Conservation (phyloP, 139 green algal species). For the Auxenochlorella pyrenoidosa region DNA sequence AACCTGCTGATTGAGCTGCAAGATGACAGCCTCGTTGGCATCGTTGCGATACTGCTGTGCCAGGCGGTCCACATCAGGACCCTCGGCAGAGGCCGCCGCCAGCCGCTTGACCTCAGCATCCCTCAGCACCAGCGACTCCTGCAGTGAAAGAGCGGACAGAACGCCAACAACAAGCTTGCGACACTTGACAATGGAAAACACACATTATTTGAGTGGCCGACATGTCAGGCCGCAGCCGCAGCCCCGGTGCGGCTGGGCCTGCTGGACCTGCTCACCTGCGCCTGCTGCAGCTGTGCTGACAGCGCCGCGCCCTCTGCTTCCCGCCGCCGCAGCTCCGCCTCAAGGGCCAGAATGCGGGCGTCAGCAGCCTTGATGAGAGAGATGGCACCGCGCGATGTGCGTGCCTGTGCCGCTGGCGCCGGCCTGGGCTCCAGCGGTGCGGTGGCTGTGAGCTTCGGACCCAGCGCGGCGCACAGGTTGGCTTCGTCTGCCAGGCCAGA, state of each 20-base stretch:
- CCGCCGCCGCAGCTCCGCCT: slow-evolving; percentile 53
- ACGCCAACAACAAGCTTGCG: no score
- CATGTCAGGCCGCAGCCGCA: no score
- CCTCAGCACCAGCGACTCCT: slow-evolving; percentile 51
- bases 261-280: not conserved
- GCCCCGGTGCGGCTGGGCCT: no score
- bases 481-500: not conserved
- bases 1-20: slow-evolving; percentile 73
- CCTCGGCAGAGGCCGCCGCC: slow-evolving; percentile 34
- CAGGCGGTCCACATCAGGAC: slow-evolving; percentile 64
- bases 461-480: not conserved
- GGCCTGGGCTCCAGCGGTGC: slow-evolving; percentile 5
- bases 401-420: not conserved
- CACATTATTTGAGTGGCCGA: no score
- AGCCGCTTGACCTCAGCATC: slow-evolving; percentile 68
- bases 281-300: slow-evolving; percentile 8
- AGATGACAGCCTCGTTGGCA: slow-evolving; percentile 72
- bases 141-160: not conserved
- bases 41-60: slow-evolving; percentile 63
- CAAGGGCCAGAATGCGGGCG: slow-evolving; percentile 51
- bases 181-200: no score
- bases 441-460: not conserved
- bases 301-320: slow-evolving; percentile 11
- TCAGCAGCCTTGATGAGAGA: slow-evolving; percentile 45
- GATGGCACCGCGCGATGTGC: slow-evolving; percentile 37